Evolutionary conservation across 164 flowering plant species (phyloP), one percentile per base, ranked within the genome.

Genomic region (Vitis riparia): DNA sequence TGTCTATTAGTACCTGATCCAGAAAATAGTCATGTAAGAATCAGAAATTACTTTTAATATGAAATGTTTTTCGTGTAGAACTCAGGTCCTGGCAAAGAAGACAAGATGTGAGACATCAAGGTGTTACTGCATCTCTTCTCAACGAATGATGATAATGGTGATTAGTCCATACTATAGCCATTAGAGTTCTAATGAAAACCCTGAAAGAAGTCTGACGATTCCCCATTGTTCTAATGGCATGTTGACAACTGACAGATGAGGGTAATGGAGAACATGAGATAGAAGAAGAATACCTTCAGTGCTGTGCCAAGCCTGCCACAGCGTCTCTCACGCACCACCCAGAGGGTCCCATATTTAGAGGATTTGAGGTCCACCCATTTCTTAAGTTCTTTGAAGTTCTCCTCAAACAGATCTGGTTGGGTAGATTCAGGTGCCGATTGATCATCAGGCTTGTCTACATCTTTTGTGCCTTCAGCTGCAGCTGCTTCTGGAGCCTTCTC

Each of bases 361-460:
- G 97, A 87, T 76, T 88, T 88, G 51, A 90, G 80, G 73, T 95
- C 97, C 15, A 84, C 97, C 99, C 99, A 95, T 82, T 85, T 91
- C 79, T 72, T 81, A 52, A 92, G 72, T 77, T 95, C 98, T 72
- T 88, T 89, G 56, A 85, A 95, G 75, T 88, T 92, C 75, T 90
- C 87, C 71, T 92, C 99, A 75, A 95, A 92, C 9, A 70, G 16
- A 72, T 94, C 93, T 62, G 64, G 59, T 60, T 67, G 63, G 19
- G 44, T 59, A 49, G 83, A 52, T 29, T 72, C 82, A 13, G 70
- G 53, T 17, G 53, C 70, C 74, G 75, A 66, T 69, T 73, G 70
- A 65, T 72, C 73, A 27, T 48, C 66, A 51, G 72, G 29, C 55
- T 58, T 47, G 9, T 61, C 84, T 49, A 10, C 68, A 62, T 62